Base-by-base conservation (phyloP, 352 stramenopile genomes). In the Phytophthora gonapodyides region DNA sequence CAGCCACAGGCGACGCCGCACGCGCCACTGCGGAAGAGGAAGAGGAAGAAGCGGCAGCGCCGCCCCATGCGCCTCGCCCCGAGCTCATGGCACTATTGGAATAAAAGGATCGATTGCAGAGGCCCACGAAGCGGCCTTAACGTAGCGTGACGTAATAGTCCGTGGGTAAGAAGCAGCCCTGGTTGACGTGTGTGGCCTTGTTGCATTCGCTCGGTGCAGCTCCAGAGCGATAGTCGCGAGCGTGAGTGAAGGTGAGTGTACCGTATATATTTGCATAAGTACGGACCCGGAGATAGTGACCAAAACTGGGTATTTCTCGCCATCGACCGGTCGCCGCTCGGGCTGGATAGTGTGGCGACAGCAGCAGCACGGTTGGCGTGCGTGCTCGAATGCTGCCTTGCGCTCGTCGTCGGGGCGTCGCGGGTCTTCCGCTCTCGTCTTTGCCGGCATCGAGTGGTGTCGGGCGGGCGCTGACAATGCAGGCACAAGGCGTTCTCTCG, bases 1-100 rank as follows among this genome's bases (percentile, higher is more conserved):
- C 65, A 27, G 74, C 54, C 12, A 61, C 53, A 4, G 69, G 57
- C 7, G 75, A 62, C 24, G 75, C 36, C 1, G 49, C 37, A 7
- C 68, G 40, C 17, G 52, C 38, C 52, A 70, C 64, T 3, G 55
- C 48, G 12, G 27, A 31, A 31, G 27, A 31, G 12, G 27, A 31
- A 31, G 27, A 31, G 27, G 27, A 31, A 31, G 27, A 0, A 31
- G 36, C 30, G 40, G 45, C 48, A 27, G 17, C 50, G 2, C n/a
- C 17, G 19, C 53, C 59, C 64, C 58, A 72, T 34, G 48, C 45
- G 42, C 36, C 19, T 40, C 43, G 34, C 19, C 47, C 34, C 34
- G 55, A 3, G 43, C 36, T 69, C 64, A 72, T 71, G n/a, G 33
- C 35, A 51, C 36, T 60, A 58, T 48, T 19, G 42, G 53, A 10